Percentiles rank a stretch among this genome's conserved stretches.
Conservation (phyloP, 495 filamentous ascomycete genomes). For the Aspergillus carlsbadensis region DNA sequence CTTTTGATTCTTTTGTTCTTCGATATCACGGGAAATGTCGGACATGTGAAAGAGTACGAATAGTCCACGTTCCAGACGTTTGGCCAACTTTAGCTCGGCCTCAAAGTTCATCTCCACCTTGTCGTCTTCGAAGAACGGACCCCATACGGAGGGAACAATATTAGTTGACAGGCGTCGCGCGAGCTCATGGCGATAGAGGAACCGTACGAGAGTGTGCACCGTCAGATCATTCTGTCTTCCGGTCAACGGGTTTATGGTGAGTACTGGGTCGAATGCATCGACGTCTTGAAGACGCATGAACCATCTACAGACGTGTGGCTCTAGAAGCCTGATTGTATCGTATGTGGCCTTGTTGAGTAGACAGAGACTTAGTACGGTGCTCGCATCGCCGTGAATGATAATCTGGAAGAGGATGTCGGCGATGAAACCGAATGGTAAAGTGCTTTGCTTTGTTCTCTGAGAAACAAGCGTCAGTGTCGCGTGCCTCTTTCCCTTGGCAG, state of each 20-base stretch:
- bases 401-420: conserved; percentile 34
- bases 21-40: conserved; percentile 25
- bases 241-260: conserved; percentile 24
- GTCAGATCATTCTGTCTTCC: conserved; percentile 21
- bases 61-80: conserved; percentile 27
- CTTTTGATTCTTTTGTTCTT: conserved; percentile 11
- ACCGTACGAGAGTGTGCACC: conserved; percentile 24
- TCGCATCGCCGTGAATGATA: conserved; percentile 26
- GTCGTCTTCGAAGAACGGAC: conserved; percentile 26
- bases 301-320: conserved; percentile 27
- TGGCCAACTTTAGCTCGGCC: conserved; percentile 25
- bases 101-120: conserved; percentile 26
- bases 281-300: conserved; percentile 28
- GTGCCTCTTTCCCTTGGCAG: background rate
- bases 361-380: conserved; percentile 22
- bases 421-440: conserved; percentile 23
- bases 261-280: conserved; percentile 22
- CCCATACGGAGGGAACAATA: conserved; percentile 30
- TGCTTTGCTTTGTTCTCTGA: conserved; percentile 17
- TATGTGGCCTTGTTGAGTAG: conserved; percentile 29
- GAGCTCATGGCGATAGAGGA: conserved; percentile 23
- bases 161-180: conserved; percentile 21
- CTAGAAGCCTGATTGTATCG: conserved; percentile 26
- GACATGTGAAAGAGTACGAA: conserved; percentile 34
- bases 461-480: conserved; percentile 4